phyloP scores from a whole-genome alignment of 306 rosid species.

The Alnus glutinosa region DNA sequence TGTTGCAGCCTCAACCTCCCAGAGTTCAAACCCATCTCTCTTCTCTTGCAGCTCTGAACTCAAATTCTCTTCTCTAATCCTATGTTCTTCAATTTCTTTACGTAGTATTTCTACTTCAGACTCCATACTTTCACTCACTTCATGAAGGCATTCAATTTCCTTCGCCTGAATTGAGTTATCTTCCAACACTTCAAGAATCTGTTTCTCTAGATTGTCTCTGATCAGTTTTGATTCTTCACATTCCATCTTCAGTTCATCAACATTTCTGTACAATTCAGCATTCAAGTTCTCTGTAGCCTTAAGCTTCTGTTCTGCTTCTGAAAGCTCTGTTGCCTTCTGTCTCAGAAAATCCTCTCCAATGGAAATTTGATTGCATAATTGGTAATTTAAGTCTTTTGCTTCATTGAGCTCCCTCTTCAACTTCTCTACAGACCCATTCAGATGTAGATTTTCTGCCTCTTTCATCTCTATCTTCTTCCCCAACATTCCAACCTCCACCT shows the following conservation, averaged over 20 bases:
- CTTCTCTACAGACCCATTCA: slow-evolving; percentile 52
- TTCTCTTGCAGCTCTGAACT: slow-evolving; percentile 75
- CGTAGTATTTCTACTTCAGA: slow-evolving; percentile 56
- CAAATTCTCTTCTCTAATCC: slow-evolving; percentile 68
- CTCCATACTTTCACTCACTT: slow-evolving; percentile 51
- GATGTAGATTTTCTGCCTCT: slow-evolving; percentile 52
- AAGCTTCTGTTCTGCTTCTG: slow-evolving; percentile 62
- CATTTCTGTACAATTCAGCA: slow-evolving; percentile 46
- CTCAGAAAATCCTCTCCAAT: slow-evolving; percentile 45
- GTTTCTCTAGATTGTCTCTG: slow-evolving; percentile 53
- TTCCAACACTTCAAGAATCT: slow-evolving; percentile 62
- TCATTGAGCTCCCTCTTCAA: slow-evolving; percentile 53
- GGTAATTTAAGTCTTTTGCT: slow-evolving; percentile 45
- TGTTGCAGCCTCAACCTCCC: slow-evolving; percentile 93
- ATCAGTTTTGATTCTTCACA: slow-evolving; percentile 41
- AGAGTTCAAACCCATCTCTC: slow-evolving; percentile 74
- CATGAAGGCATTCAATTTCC: slow-evolving; percentile 61
- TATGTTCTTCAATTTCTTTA: slow-evolving; percentile 64
- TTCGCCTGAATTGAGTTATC: slow-evolving; percentile 55
- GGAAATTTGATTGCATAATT: slow-evolving; percentile 51
- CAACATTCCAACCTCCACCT: slow-evolving; percentile 52
- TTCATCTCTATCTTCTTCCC: slow-evolving; percentile 50
- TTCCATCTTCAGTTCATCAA: slow-evolving; percentile 67
- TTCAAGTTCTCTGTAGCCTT: slow-evolving; percentile 55
- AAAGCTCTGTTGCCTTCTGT: slow-evolving; percentile 56